Evolutionary conservation across 805 yeast genomes (phyloP), one percentile per base, ranked within the genome.

Genomic region (Cyberlindnera sargentensis): DNA sequence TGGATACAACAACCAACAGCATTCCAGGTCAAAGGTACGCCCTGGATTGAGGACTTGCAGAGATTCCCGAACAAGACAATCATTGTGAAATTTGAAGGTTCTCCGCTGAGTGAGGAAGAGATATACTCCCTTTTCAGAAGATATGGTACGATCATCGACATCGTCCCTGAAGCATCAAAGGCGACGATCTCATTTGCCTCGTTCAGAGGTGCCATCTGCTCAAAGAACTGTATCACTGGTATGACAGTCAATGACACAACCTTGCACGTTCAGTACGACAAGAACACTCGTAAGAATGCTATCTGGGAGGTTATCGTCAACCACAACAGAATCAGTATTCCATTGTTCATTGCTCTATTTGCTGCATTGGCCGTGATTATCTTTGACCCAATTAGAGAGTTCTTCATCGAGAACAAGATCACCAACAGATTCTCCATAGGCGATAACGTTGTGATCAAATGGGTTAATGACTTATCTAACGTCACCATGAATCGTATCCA

Each of bases 21-120:
- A 42, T 82, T 72, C 56, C 80, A 84, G 1, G 97, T 93, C 1
- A 82, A 84, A 53, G 99, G 99, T 48, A 70, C 75, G 2, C 99
- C 99, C 0, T 91, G 97, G 96, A 84, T 93, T 47, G 98, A 91
- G 65, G 99, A 93, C 60, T 68, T 93, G 60, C 75, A 86, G 53
- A 67, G 96, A 48, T 76, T 73, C 50, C 95, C 95, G 7, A 78
- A 83, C 42, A 64, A 72, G 7, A 69, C 70, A 10, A 63, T 93
- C 25, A 73, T 76, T 43, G 79, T 91, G 5, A 70, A 72, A 27
- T 90, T 83, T 58, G 88, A 83, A 50, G 97, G 96, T 2, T 78
- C 80, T 0, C 71, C 80, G 5, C 64, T 91, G 46, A 73, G 84
- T 0, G 95, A 88, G 49, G 97, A 90, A 61, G 83, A 82, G 42